These are phyloP conservation scores for Kurtzmaniella quercitrusa DNA, from an alignment of 1,139 yeast species.

Conservation along the genomic window DNA sequence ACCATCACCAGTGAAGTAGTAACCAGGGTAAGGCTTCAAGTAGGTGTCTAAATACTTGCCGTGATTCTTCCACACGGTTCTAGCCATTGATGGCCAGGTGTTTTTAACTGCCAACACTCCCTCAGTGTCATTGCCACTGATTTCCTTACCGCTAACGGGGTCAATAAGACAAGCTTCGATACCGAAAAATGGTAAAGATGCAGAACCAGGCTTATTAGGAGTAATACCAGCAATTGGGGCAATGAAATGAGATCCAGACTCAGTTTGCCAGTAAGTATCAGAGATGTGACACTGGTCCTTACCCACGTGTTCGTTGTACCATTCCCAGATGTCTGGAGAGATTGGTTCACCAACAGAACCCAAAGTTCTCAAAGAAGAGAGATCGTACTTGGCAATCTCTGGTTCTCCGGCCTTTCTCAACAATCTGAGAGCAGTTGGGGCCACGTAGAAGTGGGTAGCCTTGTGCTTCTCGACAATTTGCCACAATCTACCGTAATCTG, in stretches of 20 bases:
- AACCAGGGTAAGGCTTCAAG: conserved; percentile 92
- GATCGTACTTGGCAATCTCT: conserved; percentile 80
- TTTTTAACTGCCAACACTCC: conserved; percentile 89
- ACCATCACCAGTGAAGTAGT: conserved; percentile 97
- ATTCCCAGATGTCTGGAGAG: conserved; percentile 97
- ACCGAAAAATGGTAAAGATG: conserved; percentile 95
- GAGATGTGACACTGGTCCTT: conserved; percentile 80
- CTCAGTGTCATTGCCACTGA: conserved; percentile 86
- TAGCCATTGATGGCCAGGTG: conserved; percentile 98
- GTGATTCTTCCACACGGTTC: conserved; percentile 93
- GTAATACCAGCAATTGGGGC: conserved; percentile 94
- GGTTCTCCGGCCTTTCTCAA: conserved; percentile 90
- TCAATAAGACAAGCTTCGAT: conserved; percentile 86
- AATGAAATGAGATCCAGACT: conserved; percentile 93
- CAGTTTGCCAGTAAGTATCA: conserved; percentile 99
- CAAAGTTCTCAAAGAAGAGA: conserved; percentile 84
- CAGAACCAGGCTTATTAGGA: conserved; percentile 97
- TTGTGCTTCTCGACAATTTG: conserved; percentile 88
- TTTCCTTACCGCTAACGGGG: conserved; percentile 82
- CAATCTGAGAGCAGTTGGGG: conserved; percentile 95
- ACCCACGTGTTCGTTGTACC: conserved; percentile 94
- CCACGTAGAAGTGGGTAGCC: conserved; percentile 96
- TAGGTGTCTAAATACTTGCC: conserved; percentile 88
- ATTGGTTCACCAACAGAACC: conserved; percentile 99
- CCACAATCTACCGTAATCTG: conserved; percentile 96